phyloP scores from a whole-genome alignment of 768 basidiomycete species.

The Crassisporium funariophilum region DNA sequence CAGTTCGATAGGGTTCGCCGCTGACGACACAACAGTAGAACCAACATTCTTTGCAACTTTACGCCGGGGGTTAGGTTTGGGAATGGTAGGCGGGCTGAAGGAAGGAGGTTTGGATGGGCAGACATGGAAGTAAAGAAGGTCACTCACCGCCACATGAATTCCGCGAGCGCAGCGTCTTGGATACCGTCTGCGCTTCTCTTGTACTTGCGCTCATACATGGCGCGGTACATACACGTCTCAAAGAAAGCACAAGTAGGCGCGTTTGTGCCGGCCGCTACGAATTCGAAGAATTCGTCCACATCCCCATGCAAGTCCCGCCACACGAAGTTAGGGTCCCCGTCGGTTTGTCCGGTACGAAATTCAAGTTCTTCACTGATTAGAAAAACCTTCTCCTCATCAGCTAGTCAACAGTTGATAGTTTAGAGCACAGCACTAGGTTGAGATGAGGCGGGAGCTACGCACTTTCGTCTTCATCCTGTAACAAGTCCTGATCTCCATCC shows the following conservation, averaged over 20 bases:
- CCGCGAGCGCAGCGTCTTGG: slow-evolving; percentile 66
- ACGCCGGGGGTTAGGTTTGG: slow-evolving; percentile 30
- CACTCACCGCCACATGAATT: slow-evolving; percentile 82
- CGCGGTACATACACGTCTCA: slow-evolving; percentile 92
- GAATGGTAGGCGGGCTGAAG: slow-evolving; percentile 37
- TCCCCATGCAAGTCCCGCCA: slow-evolving; percentile 95
- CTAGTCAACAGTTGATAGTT: slow-evolving; percentile 39
- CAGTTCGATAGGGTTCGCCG: slow-evolving; percentile 14
- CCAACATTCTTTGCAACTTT: slow-evolving; percentile 29
- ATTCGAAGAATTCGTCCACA: slow-evolving; percentile 92
- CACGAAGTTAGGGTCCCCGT: slow-evolving; percentile 78
- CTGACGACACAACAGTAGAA: slow-evolving; percentile 1
- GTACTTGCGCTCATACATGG: slow-evolving; percentile 96
- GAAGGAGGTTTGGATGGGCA: background rate
- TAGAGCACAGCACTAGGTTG: background rate
- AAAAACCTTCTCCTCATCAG: slow-evolving; percentile 92
- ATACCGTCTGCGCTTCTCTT: slow-evolving; percentile 69
- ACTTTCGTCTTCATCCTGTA: slow-evolving; percentile 95
- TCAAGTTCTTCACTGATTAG: slow-evolving; percentile 89
- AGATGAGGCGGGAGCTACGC: slow-evolving; percentile 24
- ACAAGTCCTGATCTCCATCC: slow-evolving; percentile 91
- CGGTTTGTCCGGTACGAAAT: slow-evolving; percentile 74
- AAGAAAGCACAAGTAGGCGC: slow-evolving; percentile 86
- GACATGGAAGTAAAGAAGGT: background rate
- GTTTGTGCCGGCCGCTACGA: slow-evolving; percentile 78